A percentile compares a stretch with the other conserved stretches of the same genome.
These are phyloP conservation scores for Clonostachys solani DNA, from an alignment of 2,329 filamentous ascomycete species.

Conservation along the genomic window DNA sequence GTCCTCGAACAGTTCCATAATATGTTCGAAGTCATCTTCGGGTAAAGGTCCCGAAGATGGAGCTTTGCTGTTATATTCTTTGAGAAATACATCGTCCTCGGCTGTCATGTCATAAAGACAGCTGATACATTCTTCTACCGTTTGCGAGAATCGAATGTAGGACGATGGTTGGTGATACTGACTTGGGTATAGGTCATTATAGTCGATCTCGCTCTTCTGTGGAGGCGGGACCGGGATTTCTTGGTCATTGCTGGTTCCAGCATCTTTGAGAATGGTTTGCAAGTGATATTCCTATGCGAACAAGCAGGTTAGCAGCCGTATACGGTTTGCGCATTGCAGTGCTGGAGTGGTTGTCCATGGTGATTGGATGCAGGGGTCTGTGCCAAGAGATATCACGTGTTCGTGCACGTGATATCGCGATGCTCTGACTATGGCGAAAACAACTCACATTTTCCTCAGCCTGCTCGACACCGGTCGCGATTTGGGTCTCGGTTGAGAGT, in stretches of 20 bases:
- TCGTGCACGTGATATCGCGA: constrained; percentile 41
- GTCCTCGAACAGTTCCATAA: constrained; percentile 94
- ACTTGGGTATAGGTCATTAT: constrained; percentile 82
- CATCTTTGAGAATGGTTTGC: constrained; percentile 68
- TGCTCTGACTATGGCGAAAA: constrained; percentile 16
- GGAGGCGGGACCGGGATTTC: constrained; percentile 65
- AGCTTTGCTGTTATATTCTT: constrained; percentile 76
- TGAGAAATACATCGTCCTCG: constrained; percentile 83
- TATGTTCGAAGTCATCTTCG: constrained; percentile 88
- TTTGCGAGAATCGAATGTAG: constrained; percentile 97
- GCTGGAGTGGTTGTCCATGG: neutral
- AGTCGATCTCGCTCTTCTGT: constrained; percentile 65
- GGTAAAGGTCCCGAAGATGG: constrained; percentile 62
- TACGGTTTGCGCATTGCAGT: neutral
- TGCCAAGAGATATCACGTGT: constrained; percentile 35
- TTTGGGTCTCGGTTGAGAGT: constrained; percentile 76
- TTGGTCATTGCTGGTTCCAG: constrained; percentile 51
- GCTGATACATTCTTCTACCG: constrained; percentile 90
- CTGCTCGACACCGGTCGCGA: constrained; percentile 95
- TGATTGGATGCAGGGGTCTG: neutral
- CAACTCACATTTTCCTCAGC: constrained; percentile 91
- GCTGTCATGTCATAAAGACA: constrained; percentile 92
- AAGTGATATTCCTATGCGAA: constrained; percentile 81
- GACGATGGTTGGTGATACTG: constrained; percentile 80
- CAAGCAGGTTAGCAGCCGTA: neutral